Conservation (phyloP, 2,329 filamentous ascomycete species). For the Claviceps capensis region DNA sequence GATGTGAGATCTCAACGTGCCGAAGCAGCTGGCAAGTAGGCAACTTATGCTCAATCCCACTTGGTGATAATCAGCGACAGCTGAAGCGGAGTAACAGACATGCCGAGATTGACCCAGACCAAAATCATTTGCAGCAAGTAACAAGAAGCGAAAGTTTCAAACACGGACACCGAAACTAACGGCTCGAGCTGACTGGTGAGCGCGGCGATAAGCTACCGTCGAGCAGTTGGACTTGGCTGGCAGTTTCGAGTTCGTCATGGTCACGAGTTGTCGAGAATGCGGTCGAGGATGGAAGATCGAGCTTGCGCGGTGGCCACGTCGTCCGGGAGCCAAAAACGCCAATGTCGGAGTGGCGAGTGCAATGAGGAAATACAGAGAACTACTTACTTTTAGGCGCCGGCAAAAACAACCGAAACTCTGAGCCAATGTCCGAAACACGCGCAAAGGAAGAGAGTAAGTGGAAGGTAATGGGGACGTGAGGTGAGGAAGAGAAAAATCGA, state of each 20-base stretch:
- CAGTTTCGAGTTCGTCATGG: constrained; percentile 7
- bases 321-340: neutral
- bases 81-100: neutral
- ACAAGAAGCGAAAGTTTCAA: neutral
- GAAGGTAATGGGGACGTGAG: constrained; percentile 20
- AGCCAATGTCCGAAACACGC: constrained; percentile 31
- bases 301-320: neutral
- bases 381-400: constrained; percentile 42
- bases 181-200: neutral
- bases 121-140: neutral
- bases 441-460: constrained; percentile 30
- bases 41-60: neutral
- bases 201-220: neutral
- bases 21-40: neutral
- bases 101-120: neutral
- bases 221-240: neutral
- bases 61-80: neutral
- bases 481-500: constrained; percentile 16
- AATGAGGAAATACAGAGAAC: constrained; percentile 6
- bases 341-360: neutral
- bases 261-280: constrained; percentile 8
- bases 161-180: neutral
- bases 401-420: constrained; percentile 32
- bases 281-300: constrained; percentile 2
- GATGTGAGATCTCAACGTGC: neutral